Conservation (phyloP, 768 basidiomycete genomes). For the Boletus tomentosulus region DNA sequence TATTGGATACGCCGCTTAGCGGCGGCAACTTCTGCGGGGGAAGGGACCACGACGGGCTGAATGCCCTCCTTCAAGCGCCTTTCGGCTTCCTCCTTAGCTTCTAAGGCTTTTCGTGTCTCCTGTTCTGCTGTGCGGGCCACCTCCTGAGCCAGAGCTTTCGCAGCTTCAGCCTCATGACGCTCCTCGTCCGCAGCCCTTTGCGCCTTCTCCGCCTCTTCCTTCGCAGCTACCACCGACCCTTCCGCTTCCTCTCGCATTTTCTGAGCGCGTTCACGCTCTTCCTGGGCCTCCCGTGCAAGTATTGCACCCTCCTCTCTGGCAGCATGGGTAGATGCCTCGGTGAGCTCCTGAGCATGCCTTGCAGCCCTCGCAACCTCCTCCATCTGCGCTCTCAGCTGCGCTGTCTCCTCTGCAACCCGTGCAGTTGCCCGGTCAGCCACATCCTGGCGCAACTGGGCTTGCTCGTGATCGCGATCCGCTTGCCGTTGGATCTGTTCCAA, state of each 20-base stretch:
- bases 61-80: slow-evolving; percentile 20
- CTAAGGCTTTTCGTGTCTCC: slow-evolving; percentile 5
- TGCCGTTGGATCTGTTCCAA: neutral
- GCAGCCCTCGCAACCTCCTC: neutral
- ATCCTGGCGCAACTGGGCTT: slow-evolving; percentile 2
- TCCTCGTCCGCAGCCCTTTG: slow-evolving; percentile 11
- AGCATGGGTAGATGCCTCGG: slow-evolving; percentile 2
- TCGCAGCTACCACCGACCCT: slow-evolving; percentile 2
- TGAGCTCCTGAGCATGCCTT: neutral
- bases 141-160: slow-evolving; percentile 6
- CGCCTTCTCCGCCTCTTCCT: slow-evolving; percentile 7
- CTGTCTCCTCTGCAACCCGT: slow-evolving; percentile 7
- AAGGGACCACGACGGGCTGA: slow-evolving; percentile 23
- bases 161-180: slow-evolving; percentile 4
- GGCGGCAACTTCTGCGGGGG: slow-evolving; percentile 13
- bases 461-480: slow-evolving; percentile 4
- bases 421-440: slow-evolving; percentile 2
- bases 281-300: slow-evolving; percentile 1
- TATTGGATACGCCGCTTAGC: slow-evolving; percentile 20
- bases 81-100: slow-evolving; percentile 16
- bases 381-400: slow-evolving; percentile 7
- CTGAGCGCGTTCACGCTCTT: slow-evolving; percentile 4
- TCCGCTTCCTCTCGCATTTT: slow-evolving; percentile 4
- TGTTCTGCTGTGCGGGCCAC: slow-evolving; percentile 10
- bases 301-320: slow-evolving; percentile 6